Base-by-base conservation (phyloP, 1,284 basidiomycete species). In the Rhodotorula glutinis region DNA sequence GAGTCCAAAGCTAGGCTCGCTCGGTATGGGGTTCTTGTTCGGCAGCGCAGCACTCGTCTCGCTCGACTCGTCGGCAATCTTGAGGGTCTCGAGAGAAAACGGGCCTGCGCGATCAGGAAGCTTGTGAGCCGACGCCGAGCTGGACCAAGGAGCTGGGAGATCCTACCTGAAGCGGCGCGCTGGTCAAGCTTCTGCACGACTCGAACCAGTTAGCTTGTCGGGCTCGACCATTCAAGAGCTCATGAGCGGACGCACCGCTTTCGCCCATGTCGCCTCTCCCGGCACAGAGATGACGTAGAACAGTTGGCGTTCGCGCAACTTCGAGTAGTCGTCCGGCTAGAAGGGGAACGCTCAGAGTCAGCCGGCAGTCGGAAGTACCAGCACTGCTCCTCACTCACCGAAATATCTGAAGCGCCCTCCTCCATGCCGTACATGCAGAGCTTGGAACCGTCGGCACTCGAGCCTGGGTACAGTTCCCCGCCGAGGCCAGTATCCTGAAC, bases 401-500 rank as follows among this genome's bases (percentile, higher is more conserved):
- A 29, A 14, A n/a, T 27, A 9, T 70, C 70, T 25, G 59, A 66
- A n/a, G 66, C 74, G 14, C 69, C 72, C 25, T 75, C 58, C 25
- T 75, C 75, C 11, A 69, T 67, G 16, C 74, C 70, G 4, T 70
- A 73, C 62, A 73, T 70, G 38, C 23, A 38, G 3, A 71, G 52
- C 21, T 65, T 54, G 13, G 66, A 62, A 27, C 69, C 62, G n/a
- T 72, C 66, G n/a, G 60, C 63, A 1, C 60, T 62, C 19, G 66
- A 17, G 1, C 75, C 71, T 5, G 74, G 71, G 63, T 76, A 79
- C 29, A 79, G 74, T 57, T 79, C 78, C 14, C 71, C 75, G 7
- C 77, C 77, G 23, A 77, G 70, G 8, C 77, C 77, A 0, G 78
- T 78, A 67, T 79, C 78, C 63, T 79, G 78, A 11, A 79, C 74